A percentile compares a stretch with the other conserved stretches of the same genome.
Conservation (phyloP, 805 yeast genomes). For the Kodamaea leandrae region DNA sequence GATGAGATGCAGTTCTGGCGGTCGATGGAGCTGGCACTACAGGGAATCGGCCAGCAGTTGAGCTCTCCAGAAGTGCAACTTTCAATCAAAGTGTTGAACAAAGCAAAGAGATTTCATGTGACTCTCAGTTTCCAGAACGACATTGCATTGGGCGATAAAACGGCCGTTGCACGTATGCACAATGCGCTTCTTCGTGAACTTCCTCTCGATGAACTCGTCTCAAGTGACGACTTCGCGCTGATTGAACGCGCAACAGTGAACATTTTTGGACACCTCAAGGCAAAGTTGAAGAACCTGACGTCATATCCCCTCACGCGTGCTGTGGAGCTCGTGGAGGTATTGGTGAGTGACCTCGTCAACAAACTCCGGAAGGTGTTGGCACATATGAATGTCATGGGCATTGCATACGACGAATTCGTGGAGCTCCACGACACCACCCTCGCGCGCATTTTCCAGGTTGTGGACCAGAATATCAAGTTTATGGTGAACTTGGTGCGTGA, state of each 20-base stretch:
- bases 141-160: conserved; percentile 59
- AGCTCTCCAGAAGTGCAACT: conserved; percentile 49
- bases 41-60: conserved; percentile 56
- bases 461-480: conserved; percentile 64
- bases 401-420: conserved; percentile 40
- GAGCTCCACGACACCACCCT: conserved; percentile 16
- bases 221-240: conserved; percentile 30
- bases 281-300: conserved; percentile 48
- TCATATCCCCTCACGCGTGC: conserved; percentile 67
- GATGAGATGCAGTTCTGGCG: conserved; percentile 82
- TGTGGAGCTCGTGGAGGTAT: conserved; percentile 60
- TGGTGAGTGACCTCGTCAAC: conserved; percentile 54
- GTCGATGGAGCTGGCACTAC: conserved; percentile 61
- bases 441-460: conserved; percentile 39
- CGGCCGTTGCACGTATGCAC: conserved; percentile 50
- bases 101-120: conserved; percentile 77
- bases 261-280: conserved; percentile 60
- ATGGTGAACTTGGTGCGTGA: conserved; percentile 71
- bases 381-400: conserved; percentile 41
- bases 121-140: conserved; percentile 72
- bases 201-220: conserved; percentile 57
- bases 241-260: conserved; percentile 44
- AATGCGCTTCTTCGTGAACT: conserved; percentile 66
- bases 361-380: conserved; percentile 42
- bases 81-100: conserved; percentile 58